Base-by-base conservation (phyloP, 208 protist species). In the Borovskyia barvae region DNA sequence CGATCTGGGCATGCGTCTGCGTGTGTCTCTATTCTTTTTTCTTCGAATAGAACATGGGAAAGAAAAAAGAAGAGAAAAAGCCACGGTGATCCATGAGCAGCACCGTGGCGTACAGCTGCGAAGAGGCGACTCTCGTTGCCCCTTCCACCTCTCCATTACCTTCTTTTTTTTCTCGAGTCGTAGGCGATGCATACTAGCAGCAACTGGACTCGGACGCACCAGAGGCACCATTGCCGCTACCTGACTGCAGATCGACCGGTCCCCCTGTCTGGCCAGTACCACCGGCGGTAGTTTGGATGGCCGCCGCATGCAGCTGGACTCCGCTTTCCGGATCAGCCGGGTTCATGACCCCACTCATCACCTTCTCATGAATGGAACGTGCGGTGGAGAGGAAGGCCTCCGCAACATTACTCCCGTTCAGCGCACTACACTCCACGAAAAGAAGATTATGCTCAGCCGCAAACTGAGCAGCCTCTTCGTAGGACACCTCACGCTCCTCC, bases 381-480 rank as follows among this genome's bases (percentile, higher is more conserved):
- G 97, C 97, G 0, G 96, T 98, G 0, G 77, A 70, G 15, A 98
- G 65, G 66, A 99, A 98, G 8, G 91, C 82, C 63, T 98, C 82
- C 48, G 96, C 92, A 2, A 99, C 94, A 56, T 94, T 96, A 15
- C 95, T 80, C 30, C 96, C 97, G 51, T 74, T 97, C 24, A 97
- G 77, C 24, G 95, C 93, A 42, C 77, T 94, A 55, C 94, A 97
- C 64, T 98, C 96, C n/a, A 98, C 57, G 59, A 98, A 98, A 35
- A 97, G 80, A 14, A 98, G 66, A 43, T 92, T 93, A 57, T 99
- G 94, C 63, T 98, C 94, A 55, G 95, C 90, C 0, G 96, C 97
- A 78, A 99, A 98, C 56, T 90, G 78, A 20, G 79, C 80, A 9
- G 95, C 97, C 67, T 99, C 97, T 71, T 98, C 97, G 65, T 90